Evolutionary conservation across 192 early-diverging fungal species (phyloP), one percentile per base, ranked within the genome.

Genomic region (Coemansia sp.): DNA sequence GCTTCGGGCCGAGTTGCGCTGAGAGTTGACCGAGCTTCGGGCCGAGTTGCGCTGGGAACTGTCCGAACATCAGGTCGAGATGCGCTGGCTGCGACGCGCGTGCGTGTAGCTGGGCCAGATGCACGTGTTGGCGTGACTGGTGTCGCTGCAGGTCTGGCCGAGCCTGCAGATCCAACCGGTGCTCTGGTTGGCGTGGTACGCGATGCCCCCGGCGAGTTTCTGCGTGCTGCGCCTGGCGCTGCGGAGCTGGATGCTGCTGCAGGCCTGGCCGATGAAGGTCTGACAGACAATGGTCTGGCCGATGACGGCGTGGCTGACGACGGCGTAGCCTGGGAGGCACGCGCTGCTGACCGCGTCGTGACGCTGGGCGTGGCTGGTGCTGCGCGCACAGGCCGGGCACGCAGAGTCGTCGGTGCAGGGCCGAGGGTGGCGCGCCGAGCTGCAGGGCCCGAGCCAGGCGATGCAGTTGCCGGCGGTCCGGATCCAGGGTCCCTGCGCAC

Each of bases 351-450:
- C 15, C 53, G 44, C 8, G 69, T 58, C 15, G 64, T 23, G 20
- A 50, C 60, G 10, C 48, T 37, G 21, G 60, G 55, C 14, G 73
- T 54, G 15, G 52, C 31, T 12, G 61, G 2, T 25, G 71, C 14
- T 38, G 58, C 38, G 2, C 28, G 36, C 22, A 25, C 2, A 19
- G 57, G 34, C 12, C 22, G 22, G 20, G 52, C 26, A 25, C 52
- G 52, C 23, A 54, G 25, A 5, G 56, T 26, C 5, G 65, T 7
- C 15, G 61, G 22, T 12, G 58, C 20, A 9, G 46, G 44, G 17
- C 51, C 66, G 38, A 66, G 72, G 1, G 72, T 68, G 6, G 59
- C 62, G 25, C 68, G 64, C 11, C 68, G 62, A 17, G 60, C 26
- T 15, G 60, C 56, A 28, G 36, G 54, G 12, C 60, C 55, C 11